phyloP scores from a whole-genome alignment of 108 stramenopile genomes.

The Chaetoceros muelleri region DNA sequence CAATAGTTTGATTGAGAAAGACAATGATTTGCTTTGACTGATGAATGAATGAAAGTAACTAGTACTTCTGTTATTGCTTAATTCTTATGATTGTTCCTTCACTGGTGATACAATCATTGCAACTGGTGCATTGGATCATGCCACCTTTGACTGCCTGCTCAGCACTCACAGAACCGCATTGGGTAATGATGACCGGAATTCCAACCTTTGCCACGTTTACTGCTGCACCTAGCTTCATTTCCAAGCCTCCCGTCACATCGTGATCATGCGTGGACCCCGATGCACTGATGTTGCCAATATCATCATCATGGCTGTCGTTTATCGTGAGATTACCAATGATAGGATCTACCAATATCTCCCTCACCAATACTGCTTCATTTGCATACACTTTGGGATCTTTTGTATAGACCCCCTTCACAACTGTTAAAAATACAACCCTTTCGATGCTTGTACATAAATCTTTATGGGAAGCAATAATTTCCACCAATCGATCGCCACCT shows the following conservation, averaged over 20 bases:
- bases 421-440: slow-evolving; percentile 55
- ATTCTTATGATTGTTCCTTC: no score
- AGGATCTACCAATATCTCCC: slow-evolving; percentile 26
- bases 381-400: slow-evolving; percentile 40
- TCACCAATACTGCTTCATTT: slow-evolving; percentile 35
- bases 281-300: slow-evolving; percentile 31
- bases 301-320: no score
- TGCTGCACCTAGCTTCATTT: slow-evolving; percentile 51
- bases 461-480: slow-evolving; percentile 1
- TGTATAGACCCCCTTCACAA: slow-evolving; percentile 65
- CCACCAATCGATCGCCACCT: slow-evolving; percentile 39
- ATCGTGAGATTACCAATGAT: slow-evolving; percentile 13
- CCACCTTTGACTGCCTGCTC: slow-evolving; percentile 11
- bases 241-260: slow-evolving; percentile 76
- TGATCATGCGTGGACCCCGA: slow-evolving; percentile 60
- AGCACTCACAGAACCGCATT: slow-evolving; percentile 34
- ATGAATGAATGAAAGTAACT: no score
- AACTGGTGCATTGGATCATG: no score
- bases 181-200: slow-evolving; percentile 37
- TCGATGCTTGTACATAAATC: slow-evolving; percentile 4
- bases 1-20: no score
- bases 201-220: slow-evolving; percentile 34
- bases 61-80: no score
- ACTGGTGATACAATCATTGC: no score
- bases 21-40: no score